Evolutionary conservation across 1,284 basidiomycete genomes (phyloP), one percentile per base, ranked within the genome.

Genomic region (Coniophora puteana): DNA sequence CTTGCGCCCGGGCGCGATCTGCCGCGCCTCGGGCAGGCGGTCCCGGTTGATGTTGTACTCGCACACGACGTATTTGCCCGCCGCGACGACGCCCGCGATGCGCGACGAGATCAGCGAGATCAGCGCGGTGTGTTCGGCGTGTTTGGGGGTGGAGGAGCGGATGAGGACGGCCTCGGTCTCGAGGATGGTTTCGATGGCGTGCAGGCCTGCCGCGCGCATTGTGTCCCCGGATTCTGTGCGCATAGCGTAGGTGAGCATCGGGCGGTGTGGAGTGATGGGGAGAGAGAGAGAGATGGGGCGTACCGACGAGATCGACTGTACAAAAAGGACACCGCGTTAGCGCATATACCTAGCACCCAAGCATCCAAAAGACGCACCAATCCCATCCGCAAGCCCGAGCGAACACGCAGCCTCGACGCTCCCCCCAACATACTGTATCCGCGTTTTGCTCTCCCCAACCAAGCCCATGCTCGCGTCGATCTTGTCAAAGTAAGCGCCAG

Each of bases 401-500:
- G 95, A 83, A 67, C 96, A 99, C 13, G 96, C 96, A 3, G 96
- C 95, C 67, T 99, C 96, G 1, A 99, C 96, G 55, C 91, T 94
- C 1, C 96, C 96, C 5, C 95, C 94, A 8, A 99, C 84, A 59
- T 98, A 98, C 60, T 96, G 92, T 42, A 99, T 91, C 57, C 75
- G 78, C 0, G 95, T 98, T 41, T 63, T 66, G 18, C 71, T 60
- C 3, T 75, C 76, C 0, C 66, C 76, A 2, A 59, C 52, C 13
- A 80, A 61, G 14, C 72, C 65, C 5, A 80, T 61, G 38, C 70
- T 67, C 16, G 72, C 66, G 57, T 99, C 95, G 1, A 97, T 51
- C 34, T 75, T 63, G 2, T 57, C 65, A 58, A 99, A 99, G 61
- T 93, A 93, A 45, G 83, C 68, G 7, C 72, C 85, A 0, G 93